These are phyloP conservation scores for Penicillium nucicola DNA, from an alignment of 495 filamentous ascomycete species.

Conservation along the genomic window DNA sequence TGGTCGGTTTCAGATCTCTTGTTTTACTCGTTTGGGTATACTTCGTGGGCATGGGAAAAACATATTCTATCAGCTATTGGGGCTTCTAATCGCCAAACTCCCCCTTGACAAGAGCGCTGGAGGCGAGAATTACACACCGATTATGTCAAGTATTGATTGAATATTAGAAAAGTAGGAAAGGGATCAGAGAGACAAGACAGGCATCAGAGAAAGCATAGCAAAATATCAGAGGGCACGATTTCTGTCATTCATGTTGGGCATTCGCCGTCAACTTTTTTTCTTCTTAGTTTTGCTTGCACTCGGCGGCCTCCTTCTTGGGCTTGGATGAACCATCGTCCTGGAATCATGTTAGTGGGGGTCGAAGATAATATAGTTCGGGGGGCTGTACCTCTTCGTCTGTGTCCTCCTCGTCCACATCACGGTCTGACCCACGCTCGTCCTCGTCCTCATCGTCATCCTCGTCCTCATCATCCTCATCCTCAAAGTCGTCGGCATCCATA, in stretches of 20 bases:
- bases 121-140: constrained; percentile 22
- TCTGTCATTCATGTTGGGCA: constrained; percentile 21
- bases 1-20: not conserved
- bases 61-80: not conserved
- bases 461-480: constrained; percentile 91
- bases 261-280: constrained; percentile 14
- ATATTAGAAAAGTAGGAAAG: constrained; percentile 31
- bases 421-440: constrained; percentile 57
- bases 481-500: constrained; percentile 75
- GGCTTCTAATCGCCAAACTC: constrained; percentile 1
- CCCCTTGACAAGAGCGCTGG: not conserved
- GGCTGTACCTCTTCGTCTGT: constrained; percentile 88
- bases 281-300: constrained; percentile 97
- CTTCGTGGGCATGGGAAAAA: not conserved
- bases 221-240: constrained; percentile 25
- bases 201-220: constrained; percentile 28
- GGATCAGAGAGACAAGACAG: constrained; percentile 27
- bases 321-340: constrained; percentile 94
- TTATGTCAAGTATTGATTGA: constrained; percentile 31
- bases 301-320: constrained; percentile 97
- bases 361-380: not conserved
- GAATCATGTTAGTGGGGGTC: constrained; percentile 19
- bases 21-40: no score
- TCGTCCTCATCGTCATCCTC: constrained; percentile 89
- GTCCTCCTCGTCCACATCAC: constrained; percentile 57